A percentile compares a stretch with the other conserved stretches of the same genome.
phyloP scores from a whole-genome alignment of 345 rosid species.

The Ceriops decandra region DNA sequence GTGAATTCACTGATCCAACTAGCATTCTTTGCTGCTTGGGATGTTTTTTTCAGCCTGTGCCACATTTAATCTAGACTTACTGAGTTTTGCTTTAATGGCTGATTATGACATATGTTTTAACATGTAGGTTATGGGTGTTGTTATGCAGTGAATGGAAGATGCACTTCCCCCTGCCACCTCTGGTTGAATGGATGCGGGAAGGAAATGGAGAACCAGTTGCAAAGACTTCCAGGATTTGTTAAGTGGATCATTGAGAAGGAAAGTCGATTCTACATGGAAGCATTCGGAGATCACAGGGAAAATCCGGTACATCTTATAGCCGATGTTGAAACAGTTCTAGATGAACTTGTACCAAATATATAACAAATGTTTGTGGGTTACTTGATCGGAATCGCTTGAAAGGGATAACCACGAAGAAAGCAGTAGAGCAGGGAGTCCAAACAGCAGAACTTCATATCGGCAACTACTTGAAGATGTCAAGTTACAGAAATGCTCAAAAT shows the following conservation, averaged over 20 bases:
- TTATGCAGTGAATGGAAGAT: slow-evolving; percentile 79
- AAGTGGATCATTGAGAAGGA: slow-evolving; percentile 95
- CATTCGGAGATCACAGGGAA: slow-evolving; percentile 61
- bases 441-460: slow-evolving; percentile 78
- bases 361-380: slow-evolving; percentile 53
- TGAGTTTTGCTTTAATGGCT: slow-evolving; percentile 2
- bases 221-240: slow-evolving; percentile 74
- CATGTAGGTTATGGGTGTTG: slow-evolving; percentile 77
- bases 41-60: no score
- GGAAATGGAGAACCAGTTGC: slow-evolving; percentile 63
- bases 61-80: neutral
- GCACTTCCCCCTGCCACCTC: slow-evolving; percentile 55
- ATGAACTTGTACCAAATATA: slow-evolving; percentile 49
- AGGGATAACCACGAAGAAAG: slow-evolving; percentile 87
- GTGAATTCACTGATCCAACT: no score
- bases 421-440: slow-evolving; percentile 80
- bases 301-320: slow-evolving; percentile 84
- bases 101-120: slow-evolving; percentile 13
- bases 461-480: slow-evolving; percentile 84
- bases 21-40: no score
- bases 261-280: slow-evolving; percentile 57
- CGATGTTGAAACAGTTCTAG: slow-evolving; percentile 67
- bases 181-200: slow-evolving; percentile 87
- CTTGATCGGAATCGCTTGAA: slow-evolving; percentile 95
- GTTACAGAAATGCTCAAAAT: slow-evolving; percentile 83